phyloP scores from a whole-genome alignment of 805 yeast species.

The Schwanniomyces yamadae region DNA sequence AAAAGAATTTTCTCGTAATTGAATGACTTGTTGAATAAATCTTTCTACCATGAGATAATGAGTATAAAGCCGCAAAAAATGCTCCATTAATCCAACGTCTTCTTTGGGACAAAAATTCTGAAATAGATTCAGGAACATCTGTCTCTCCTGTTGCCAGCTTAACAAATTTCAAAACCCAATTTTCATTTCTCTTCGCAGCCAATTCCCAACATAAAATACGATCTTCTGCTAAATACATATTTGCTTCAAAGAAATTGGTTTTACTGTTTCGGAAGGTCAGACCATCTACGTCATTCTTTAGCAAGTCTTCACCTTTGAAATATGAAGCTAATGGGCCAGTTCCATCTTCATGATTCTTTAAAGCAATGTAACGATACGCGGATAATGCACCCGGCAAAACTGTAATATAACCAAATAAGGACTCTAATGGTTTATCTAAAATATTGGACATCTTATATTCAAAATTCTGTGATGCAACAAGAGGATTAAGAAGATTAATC shows the following conservation, averaged over 20 bases:
- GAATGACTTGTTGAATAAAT: conserved; percentile 82
- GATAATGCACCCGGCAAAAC: conserved; percentile 96
- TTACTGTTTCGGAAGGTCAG: conserved; percentile 30
- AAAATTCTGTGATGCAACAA: conserved; percentile 94
- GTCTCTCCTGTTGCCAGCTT: conserved; percentile 94
- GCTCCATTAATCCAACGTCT: conserved; percentile 98
- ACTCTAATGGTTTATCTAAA: conserved; percentile 90
- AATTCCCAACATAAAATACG: conserved; percentile 95
- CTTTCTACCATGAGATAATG: conserved; percentile 72
- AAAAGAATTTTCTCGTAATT: conserved; percentile 59
- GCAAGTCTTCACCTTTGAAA: conserved; percentile 77
- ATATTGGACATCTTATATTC: conserved; percentile 98
- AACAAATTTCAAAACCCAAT: conserved; percentile 90
- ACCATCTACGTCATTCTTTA: conserved; percentile 23
- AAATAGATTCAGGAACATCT: conserved; percentile 86
- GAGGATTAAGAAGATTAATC: conserved; percentile 76
- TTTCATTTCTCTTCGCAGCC: conserved; percentile 77
- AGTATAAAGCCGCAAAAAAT: conserved; percentile 88
- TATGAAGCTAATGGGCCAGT: conserved; percentile 89
- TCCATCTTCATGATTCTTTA: conserved; percentile 82
- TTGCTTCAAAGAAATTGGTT: conserved; percentile 88
- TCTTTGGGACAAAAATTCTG: conserved; percentile 87
- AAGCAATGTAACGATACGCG: conserved; percentile 88
- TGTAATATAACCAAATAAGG: conserved; percentile 87
- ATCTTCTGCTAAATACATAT: conserved; percentile 97